A percentile compares a stretch with the other conserved stretches of the same genome.
phyloP scores from a whole-genome alignment of 2,329 filamentous ascomycete genomes.

The Sporothrix brunneoviolacea region DNA sequence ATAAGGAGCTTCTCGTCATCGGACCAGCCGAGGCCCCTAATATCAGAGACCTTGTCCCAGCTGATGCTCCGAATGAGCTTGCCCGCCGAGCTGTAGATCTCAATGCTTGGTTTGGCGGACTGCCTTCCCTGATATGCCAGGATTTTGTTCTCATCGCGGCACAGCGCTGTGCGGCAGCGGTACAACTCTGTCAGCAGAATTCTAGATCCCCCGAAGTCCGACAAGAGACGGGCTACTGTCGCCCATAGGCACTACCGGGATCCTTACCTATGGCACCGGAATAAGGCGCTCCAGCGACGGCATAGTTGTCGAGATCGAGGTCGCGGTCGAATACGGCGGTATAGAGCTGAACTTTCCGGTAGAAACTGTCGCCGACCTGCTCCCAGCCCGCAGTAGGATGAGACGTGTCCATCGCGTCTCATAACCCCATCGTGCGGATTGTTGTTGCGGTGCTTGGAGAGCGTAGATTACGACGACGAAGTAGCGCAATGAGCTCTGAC shows the following conservation, averaged over 20 bases:
- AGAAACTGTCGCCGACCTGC: slow-evolving; percentile 86
- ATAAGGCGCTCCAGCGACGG: slow-evolving; percentile 85
- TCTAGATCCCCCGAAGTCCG: too few relatives aligned
- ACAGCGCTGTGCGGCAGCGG: slow-evolving; percentile 55
- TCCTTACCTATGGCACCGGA: slow-evolving; percentile 84
- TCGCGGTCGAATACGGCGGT: slow-evolving; percentile 88
- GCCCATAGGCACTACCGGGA: too few relatives aligned
- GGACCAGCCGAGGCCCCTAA: slow-evolving; percentile 90
- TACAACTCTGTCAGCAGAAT: background rate
- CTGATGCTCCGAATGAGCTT: slow-evolving; percentile 78
- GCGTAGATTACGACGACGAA: too few relatives aligned
- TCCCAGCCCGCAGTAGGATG: slow-evolving; percentile 87
- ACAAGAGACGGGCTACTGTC: too few relatives aligned
- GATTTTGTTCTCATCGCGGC: slow-evolving; percentile 81
- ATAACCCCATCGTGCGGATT: background rate
- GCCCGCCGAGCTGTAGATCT: slow-evolving; percentile 89
- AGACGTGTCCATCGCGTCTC: slow-evolving; percentile 44
- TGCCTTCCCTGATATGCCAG: slow-evolving; percentile 68
- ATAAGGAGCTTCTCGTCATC: slow-evolving; percentile 90
- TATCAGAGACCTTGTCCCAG: slow-evolving; percentile 77
- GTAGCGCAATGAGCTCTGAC: too few relatives aligned
- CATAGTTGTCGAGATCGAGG: slow-evolving; percentile 89
- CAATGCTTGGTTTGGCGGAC: slow-evolving; percentile 73
- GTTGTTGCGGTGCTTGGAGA: background rate
- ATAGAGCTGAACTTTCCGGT: slow-evolving; percentile 91